Evolutionary conservation across 2,329 filamentous ascomycete genomes (phyloP).

Genomic region (Orbilia oligospora): DNA sequence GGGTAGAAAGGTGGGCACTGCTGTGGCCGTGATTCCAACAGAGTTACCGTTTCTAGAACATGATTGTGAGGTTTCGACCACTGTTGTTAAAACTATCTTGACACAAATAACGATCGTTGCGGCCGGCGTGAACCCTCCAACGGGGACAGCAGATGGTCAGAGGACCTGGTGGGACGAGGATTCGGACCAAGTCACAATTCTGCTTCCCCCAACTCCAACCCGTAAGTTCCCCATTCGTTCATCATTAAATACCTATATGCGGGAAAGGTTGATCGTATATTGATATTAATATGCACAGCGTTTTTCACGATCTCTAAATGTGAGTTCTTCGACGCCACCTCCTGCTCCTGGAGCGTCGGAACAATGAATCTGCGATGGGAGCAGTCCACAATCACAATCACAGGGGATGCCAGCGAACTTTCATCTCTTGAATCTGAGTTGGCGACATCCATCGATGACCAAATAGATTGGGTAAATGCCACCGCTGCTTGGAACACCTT

Average conservation of each 20-base stretch:
- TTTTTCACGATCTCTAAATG: constrained; percentile 50
- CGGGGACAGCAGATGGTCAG: constrained; percentile 42
- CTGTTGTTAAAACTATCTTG: constrained; percentile 33
- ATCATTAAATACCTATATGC: too few species aligned
- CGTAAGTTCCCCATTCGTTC: constrained; percentile 21
- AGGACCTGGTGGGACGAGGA: constrained; percentile 55
- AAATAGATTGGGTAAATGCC: constrained; percentile 42
- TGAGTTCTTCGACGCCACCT: not conserved
- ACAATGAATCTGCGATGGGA: constrained; percentile 50
- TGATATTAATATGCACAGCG: constrained; percentile 24
- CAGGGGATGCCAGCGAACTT: constrained; percentile 43
- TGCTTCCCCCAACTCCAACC: constrained; percentile 39
- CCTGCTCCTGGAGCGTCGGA: constrained; percentile 28
- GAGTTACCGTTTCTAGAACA: constrained; percentile 45
- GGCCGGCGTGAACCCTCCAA: constrained; percentile 46
- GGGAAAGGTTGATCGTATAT: too few species aligned
- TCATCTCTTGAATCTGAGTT: constrained; percentile 25
- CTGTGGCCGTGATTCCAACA: constrained; percentile 25
- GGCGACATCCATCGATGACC: constrained; percentile 26
- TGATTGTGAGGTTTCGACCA: constrained; percentile 50
- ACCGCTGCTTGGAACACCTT: constrained; percentile 29
- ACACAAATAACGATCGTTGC: constrained; percentile 35
- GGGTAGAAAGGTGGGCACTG: constrained; percentile 26
- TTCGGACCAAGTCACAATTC: constrained; percentile 37
- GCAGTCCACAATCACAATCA: constrained; percentile 49